phyloP scores from a whole-genome alignment of 202 grass and related monocot species.

The Carex sylvatica region DNA sequence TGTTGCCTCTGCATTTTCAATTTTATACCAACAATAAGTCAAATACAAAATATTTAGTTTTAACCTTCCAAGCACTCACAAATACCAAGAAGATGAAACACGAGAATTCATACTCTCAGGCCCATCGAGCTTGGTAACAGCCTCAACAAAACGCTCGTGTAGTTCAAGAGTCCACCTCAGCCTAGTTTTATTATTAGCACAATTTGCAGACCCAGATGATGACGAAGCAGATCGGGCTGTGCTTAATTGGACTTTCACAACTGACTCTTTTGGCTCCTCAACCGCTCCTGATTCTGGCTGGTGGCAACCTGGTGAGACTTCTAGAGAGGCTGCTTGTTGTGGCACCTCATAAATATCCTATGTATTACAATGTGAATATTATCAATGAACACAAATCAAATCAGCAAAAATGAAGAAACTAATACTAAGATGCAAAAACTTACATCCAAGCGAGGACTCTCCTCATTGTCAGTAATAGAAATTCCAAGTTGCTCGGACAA shows the following conservation, averaged over 20 bases:
- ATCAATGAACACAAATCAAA: not conserved
- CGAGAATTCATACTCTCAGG: slow-evolving; percentile 55
- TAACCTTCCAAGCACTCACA: not conserved
- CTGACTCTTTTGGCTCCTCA: slow-evolving; percentile 15
- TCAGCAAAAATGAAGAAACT: not conserved
- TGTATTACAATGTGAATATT: slow-evolving; percentile 1
- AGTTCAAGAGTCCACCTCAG: slow-evolving; percentile 79
- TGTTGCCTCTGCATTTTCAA: slow-evolving; percentile 63
- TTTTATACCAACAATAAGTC: slow-evolving; percentile 5
- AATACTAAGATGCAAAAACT: slow-evolving; percentile 25
- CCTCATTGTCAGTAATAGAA: slow-evolving; percentile 45
- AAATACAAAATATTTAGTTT: not conserved
- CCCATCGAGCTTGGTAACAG: slow-evolving; percentile 73
- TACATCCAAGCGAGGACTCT: slow-evolving; percentile 65
- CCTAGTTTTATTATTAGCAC: slow-evolving; percentile 50
- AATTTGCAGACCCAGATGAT: slow-evolving; percentile 30
- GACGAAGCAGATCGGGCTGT: slow-evolving; percentile 50
- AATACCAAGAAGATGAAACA: slow-evolving; percentile 11
- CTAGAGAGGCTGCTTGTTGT: slow-evolving; percentile 29
- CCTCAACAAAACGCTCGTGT: slow-evolving; percentile 74
- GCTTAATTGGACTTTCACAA: slow-evolving; percentile 44
- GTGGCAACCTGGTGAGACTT: slow-evolving; percentile 19
- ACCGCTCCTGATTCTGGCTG: slow-evolving; percentile 2
- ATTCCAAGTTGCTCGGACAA: slow-evolving; percentile 87
- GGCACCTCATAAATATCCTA: slow-evolving; percentile 66